Conservation (phyloP, 1,139 yeast species). For the Yamadazyma kanchanaburiensis region DNA sequence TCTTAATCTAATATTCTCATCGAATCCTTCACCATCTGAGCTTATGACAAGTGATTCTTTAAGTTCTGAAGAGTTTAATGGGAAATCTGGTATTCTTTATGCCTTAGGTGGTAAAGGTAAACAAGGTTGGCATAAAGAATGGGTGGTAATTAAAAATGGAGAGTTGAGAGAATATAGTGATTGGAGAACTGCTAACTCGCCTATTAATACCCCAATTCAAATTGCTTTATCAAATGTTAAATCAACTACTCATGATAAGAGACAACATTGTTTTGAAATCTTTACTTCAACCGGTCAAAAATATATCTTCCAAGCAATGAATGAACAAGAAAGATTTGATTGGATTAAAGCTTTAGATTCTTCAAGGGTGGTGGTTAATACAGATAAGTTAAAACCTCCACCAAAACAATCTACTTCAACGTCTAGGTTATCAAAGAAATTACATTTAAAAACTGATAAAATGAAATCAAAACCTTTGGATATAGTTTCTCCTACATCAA, state of each 20-base stretch:
- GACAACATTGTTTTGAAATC: conserved; percentile 70
- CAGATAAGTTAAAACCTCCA: conserved; percentile 18
- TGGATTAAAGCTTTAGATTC: conserved; percentile 65
- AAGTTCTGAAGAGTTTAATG: conserved; percentile 17
- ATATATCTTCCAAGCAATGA: conserved; percentile 75
- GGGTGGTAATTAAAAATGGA: conserved; percentile 75
- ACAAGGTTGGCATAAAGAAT: conserved; percentile 86
- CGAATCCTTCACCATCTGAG: conserved; percentile 3
- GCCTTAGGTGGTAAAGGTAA: conserved; percentile 73
- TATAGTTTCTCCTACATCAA: conserved; percentile 30
- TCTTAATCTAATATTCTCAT: conserved; percentile 29
- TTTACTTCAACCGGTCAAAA: conserved; percentile 67
- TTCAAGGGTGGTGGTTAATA: conserved; percentile 44
- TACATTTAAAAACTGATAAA: conserved; percentile 9
- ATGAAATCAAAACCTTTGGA: conserved; percentile 5
- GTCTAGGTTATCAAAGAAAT: conserved; percentile 5
- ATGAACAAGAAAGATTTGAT: conserved; percentile 60
- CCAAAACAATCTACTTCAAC: conserved; percentile 3
- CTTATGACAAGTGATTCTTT: conserved; percentile 1
- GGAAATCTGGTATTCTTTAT: conserved; percentile 57
- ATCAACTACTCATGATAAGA: conserved; percentile 43
- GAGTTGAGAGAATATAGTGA: conserved; percentile 70
- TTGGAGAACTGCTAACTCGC: conserved; percentile 71
- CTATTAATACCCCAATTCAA: conserved; percentile 69
- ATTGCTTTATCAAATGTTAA: conserved; percentile 69